Percentiles rank a stretch among this genome's conserved stretches.
Conservation (phyloP, 768 basidiomycete species). For the Sporobolomyces pararoseus region DNA sequence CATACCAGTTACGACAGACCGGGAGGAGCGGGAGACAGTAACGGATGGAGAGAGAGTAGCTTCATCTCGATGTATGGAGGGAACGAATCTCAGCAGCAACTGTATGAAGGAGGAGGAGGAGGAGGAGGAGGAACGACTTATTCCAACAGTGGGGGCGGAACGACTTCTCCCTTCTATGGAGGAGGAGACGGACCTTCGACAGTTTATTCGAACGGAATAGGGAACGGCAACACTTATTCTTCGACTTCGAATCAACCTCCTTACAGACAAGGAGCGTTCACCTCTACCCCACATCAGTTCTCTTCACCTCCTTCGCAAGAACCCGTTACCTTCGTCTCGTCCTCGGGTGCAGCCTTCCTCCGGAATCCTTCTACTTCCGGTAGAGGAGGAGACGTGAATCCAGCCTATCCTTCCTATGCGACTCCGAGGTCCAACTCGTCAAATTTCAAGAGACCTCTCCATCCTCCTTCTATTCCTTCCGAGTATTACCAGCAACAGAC, state of each 20-base stretch:
- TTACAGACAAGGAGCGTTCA: too few species aligned
- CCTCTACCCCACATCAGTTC: too few species aligned
- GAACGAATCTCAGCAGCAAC: too few species aligned
- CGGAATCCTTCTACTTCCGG: not conserved
- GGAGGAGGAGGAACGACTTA: too few species aligned
- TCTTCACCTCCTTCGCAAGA: not conserved
- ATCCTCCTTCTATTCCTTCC: not conserved
- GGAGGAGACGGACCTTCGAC: not conserved
- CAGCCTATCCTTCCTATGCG: not conserved
- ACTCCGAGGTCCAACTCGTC: not conserved
- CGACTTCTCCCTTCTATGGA: not conserved
- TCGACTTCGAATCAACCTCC: not conserved
- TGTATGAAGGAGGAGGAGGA: too few species aligned
- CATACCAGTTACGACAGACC: not conserved
- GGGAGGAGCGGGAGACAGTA: not conserved
- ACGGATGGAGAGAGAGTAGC: constrained; percentile 5
- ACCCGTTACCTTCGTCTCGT: constrained; percentile 6
- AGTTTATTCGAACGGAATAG: constrained; percentile 10
- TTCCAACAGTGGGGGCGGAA: too few species aligned
- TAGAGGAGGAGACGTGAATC: too few species aligned
- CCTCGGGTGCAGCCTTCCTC: constrained; percentile 5
- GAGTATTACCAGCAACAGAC: not conserved
- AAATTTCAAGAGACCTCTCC: not conserved
- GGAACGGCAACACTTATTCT: constrained; percentile 11
- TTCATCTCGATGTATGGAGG: constrained; percentile 30